phyloP scores from a whole-genome alignment of 78 protist species.

The Creolimax fragrantissima region DNA sequence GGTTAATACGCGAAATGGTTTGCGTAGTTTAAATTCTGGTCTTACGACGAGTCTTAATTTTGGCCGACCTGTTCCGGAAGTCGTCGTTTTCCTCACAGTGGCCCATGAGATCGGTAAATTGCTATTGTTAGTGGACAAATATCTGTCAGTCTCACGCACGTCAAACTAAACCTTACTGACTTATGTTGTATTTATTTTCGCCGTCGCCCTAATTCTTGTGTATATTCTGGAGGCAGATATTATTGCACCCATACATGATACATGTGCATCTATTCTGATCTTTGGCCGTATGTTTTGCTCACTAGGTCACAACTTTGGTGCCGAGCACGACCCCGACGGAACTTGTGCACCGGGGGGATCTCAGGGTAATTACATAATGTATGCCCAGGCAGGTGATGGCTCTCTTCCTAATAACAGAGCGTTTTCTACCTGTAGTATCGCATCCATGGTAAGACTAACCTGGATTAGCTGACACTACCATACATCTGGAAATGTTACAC shows the following conservation, averaged over 20 bases:
- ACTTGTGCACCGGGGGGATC: neutral
- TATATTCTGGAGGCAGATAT: too few relatives aligned
- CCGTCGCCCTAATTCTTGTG: too few relatives aligned
- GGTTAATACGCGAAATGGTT: neutral
- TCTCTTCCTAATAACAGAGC: neutral
- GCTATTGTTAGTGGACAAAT: too few relatives aligned
- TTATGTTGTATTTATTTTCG: too few relatives aligned
- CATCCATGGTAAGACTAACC: neutral
- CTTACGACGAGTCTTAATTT: neutral
- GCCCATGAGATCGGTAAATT: conserved; percentile 2
- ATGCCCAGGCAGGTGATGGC: neutral
- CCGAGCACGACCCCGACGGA: conserved; percentile 1
- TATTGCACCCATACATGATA: too few relatives aligned
- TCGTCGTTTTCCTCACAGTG: neutral
- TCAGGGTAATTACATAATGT: conserved; percentile 1
- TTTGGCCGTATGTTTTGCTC: too few relatives aligned
- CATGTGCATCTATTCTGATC: too few relatives aligned
- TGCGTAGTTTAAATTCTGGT: neutral
- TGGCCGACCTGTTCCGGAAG: neutral
- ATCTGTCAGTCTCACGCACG: too few relatives aligned
- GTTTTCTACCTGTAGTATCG: neutral
- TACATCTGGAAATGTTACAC: too few relatives aligned
- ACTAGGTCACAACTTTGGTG: neutral
- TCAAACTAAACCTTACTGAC: too few relatives aligned
- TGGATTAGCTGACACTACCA: too few relatives aligned